Evolutionary conservation across 306 rosid species (phyloP).

Genomic region (Spatholobus suberectus): DNA sequence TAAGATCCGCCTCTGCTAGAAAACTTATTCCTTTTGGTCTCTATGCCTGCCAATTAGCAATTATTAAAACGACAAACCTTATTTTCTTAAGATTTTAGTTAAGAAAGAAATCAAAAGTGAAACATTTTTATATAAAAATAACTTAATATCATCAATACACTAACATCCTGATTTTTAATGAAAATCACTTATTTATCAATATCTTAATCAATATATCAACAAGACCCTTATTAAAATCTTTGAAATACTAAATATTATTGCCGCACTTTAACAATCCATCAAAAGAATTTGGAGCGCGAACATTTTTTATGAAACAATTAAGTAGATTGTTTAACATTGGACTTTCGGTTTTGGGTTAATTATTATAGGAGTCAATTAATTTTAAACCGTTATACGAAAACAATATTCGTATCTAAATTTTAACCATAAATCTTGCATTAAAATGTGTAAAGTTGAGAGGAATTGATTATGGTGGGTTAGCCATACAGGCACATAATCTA

Average conservation of each 20-base stretch:
- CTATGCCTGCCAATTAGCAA: no score
- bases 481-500: background rate
- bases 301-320: background rate
- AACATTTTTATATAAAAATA: background rate
- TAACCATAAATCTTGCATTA: background rate
- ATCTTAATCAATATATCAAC: background rate
- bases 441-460: background rate
- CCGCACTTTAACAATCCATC: background rate
- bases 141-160: background rate
- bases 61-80: background rate
- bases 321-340: background rate
- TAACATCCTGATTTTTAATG: background rate
- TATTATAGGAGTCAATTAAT: background rate
- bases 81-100: background rate
- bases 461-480: background rate
- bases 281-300: background rate
- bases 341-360: background rate
- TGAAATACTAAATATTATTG: background rate
- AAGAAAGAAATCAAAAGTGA: background rate
- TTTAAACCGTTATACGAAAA: background rate
- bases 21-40: background rate
- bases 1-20: no score
- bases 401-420: background rate
- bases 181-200: background rate
- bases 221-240: background rate